Evolutionary conservation across 306 rosid species (phyloP), one percentile per base, ranked within the genome.

Genomic region (Dalbergia cultrata): DNA sequence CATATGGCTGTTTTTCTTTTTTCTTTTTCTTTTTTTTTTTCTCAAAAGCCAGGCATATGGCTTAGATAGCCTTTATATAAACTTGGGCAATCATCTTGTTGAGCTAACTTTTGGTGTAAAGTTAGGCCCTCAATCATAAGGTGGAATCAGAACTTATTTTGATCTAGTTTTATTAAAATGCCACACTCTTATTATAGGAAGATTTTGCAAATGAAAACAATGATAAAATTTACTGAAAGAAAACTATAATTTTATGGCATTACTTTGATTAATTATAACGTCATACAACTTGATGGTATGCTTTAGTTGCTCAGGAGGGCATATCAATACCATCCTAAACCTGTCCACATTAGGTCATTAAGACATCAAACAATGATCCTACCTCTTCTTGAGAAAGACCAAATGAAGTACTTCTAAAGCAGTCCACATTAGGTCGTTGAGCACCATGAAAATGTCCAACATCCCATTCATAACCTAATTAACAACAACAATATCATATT

Each of bases 381-480:
- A 95, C 99, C 96, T 91, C 89, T 82, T 87, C 85, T 70, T 83
- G 80, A 5, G 90, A 86, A 74, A 88, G 72, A 65, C 99, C 99
- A 86, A 91, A 93, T 4, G 97, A 93, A 66, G 98, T 95, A 90
- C 85, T 93, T 85, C 94, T 95, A 86, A 95, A 95, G 91, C 96
- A 89, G 82, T 95, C 98, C 76, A 95, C 96, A 67, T 90, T 82
- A 39, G 98, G 99, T 17, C 96, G 87, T 62, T 13, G 90, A 73
- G 97, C 94, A 75, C 98, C 94, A 54, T 53, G 78, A 59, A 95
- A 93, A 87, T 93, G 99, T 70, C 98, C 98, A 62, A 95, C 83
- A 68, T 95, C 99, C 98, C 99, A 95, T 82, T 93, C 98, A 74
- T 95, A 95, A 85, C 97, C 99, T 93, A 90, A 82, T 84, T 43